phyloP scores from a whole-genome alignment of 768 basidiomycete species.

The Rhizopogon vesiculosus region DNA sequence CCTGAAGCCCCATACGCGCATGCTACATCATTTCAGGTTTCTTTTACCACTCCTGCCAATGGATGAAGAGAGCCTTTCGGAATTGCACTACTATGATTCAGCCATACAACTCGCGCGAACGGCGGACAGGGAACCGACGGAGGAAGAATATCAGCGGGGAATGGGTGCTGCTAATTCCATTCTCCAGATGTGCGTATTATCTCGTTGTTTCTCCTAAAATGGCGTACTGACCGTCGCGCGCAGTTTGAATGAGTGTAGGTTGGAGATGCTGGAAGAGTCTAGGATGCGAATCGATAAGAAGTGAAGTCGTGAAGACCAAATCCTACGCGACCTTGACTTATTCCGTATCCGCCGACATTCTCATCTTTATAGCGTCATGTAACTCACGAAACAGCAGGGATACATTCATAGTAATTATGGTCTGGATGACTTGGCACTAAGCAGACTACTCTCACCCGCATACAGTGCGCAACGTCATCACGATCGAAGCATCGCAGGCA shows the following conservation, averaged over 20 bases:
- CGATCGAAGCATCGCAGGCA: too few relatives aligned
- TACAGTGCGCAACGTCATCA: too few relatives aligned
- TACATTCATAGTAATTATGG: background rate
- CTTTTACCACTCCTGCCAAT: constrained; percentile 55
- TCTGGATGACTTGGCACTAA: too few relatives aligned
- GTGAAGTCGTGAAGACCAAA: background rate
- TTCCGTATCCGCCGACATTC: background rate
- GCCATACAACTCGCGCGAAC: constrained; percentile 70
- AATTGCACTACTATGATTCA: constrained; percentile 73
- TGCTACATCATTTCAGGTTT: constrained; percentile 80
- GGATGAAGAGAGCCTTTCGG: constrained; percentile 62
- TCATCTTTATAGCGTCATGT: background rate
- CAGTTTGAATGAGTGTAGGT: constrained; percentile 59
- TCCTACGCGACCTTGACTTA: background rate
- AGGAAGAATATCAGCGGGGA: constrained; percentile 63
- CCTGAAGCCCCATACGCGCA: constrained; percentile 67
- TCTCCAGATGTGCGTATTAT: constrained; percentile 45
- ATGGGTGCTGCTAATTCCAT: constrained; percentile 60
- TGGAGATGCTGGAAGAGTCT: constrained; percentile 61
- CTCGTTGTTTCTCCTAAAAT: background rate
- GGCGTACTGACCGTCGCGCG: background rate
- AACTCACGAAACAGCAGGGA: too few relatives aligned
- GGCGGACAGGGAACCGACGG: constrained; percentile 53
- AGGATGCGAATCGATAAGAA: constrained; percentile 34
- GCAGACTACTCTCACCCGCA: too few relatives aligned